phyloP scores from a whole-genome alignment of 768 basidiomycete species.

The Naganishia randhawae region DNA sequence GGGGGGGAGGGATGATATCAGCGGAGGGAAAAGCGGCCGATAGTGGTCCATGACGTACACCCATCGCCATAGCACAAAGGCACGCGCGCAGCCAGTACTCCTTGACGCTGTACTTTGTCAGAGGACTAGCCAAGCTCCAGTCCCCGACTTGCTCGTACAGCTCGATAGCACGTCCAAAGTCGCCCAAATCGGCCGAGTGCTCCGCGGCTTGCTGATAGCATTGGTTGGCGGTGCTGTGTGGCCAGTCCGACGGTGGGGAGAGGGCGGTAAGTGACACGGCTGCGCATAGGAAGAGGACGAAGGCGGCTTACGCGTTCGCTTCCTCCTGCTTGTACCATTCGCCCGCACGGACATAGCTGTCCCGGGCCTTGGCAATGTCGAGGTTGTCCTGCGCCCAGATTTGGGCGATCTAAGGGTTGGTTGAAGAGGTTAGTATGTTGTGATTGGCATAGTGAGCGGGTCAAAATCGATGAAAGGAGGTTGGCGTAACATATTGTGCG shows the following conservation, averaged over 20 bases:
- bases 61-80: constrained; percentile 82
- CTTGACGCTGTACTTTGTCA: constrained; percentile 98
- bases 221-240: constrained; percentile 83
- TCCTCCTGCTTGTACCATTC: constrained; percentile 99
- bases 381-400: constrained; percentile 73
- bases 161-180: constrained; percentile 77
- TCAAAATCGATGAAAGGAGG: neutral
- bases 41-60: constrained; percentile 56
- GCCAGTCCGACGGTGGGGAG: too few relatives aligned
- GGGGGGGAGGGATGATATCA: neutral
- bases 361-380: constrained; percentile 72
- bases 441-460: neutral
- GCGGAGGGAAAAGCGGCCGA: neutral
- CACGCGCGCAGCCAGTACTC: constrained; percentile 89
- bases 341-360: constrained; percentile 83
- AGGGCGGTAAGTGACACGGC: constrained; percentile 24
- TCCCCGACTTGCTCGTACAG: constrained; percentile 87
- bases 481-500: too few relatives aligned
- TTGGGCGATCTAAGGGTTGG: constrained; percentile 68
- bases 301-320: constrained; percentile 73
- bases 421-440: neutral
- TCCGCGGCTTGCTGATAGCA: constrained; percentile 97
- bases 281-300: neutral
- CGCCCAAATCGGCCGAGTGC: constrained; percentile 80
- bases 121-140: constrained; percentile 68